Base-by-base conservation (phyloP, 345 rosid genomes). In the Aethionema arabicum region DNA sequence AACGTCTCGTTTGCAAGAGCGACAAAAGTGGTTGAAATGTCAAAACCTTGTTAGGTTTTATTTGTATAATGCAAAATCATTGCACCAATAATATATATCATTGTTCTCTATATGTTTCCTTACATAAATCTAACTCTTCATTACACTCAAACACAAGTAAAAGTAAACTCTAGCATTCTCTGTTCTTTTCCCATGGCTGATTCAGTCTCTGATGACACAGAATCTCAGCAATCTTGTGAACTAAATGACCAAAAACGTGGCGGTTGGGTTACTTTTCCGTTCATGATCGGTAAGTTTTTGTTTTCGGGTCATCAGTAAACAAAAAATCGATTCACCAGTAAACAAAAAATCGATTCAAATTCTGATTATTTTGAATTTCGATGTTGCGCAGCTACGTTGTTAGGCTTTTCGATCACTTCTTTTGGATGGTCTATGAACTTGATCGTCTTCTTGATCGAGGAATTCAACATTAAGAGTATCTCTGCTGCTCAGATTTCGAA, bases 231-330 rank as follows among this genome's bases (percentile, higher is more conserved):
- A 40, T 52, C 66, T 38, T 4, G 46, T 31, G 43, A 69, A 21
- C 12, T 11, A 16, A 36, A 5, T 13, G 6, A 12, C 41, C 74
- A 79, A 37, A 76, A 79, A 37, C 64, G 48, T 21, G 83, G 81
- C 16, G 74, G 76, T 48, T 82, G 83, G 87, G 50, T 70, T 37
- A 80, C 90, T 33, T 73, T 78, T 52, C 82, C 83, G 8, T 85
- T 82, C 76, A 61, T 79, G 7, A 52, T 61, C 8, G 81, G 84
- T 81, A 33, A 38, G 38, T 58, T 27, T 58, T 27, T 21, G n/a
- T 21, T 21, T 21, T n/a, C n/a, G n/a, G n/a, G n/a, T n/a, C n/a
- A n/a, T n/a, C n/a, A n/a, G n/a, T n/a, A n/a, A n/a, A n/a, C n/a
- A n/a, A n/a, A n/a, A n/a, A n/a, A n/a, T n/a, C n/a, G n/a, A n/a